Base-by-base conservation (phyloP, 2,329 filamentous ascomycete genomes). In the Botrytis pseudocinerea region DNA sequence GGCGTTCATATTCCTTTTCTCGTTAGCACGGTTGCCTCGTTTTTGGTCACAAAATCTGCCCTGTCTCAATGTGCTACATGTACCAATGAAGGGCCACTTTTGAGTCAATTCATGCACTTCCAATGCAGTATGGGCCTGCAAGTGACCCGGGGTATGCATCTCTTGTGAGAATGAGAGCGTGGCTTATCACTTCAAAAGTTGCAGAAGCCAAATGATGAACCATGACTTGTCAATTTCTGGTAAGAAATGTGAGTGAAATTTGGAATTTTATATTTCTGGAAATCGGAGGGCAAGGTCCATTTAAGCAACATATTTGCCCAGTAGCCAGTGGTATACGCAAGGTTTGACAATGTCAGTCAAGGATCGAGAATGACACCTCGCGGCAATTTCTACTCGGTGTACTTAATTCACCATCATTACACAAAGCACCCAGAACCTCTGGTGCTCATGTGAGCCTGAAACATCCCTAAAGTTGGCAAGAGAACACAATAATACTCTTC, bases 11-110 rank as follows among this genome's bases (percentile, higher is more conserved):
- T 60, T 71, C 61, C 35, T 48, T 64, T 64, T 71, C 68, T 73
- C 66, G 60, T 71, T 77, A 77, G 76, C 73, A 71, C 73, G 74
- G 74, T 78, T 76, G 76, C 77, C 77, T 78, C 74, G 75, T 78
- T 75, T 76, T 73, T 28, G 72, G 57, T 66, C 63, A 60, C 60
- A 38, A 60, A 72, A 63, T 74, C 76, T 73, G 71, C 72, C 72
- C 66, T 14, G 51, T 70, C 71, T 57, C 69, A 70, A 71, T 48
- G 72, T 76, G 73, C 48, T 51, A 72, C 12, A 20, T 60, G 51
- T 44, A 28, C 61, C 68, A 73, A 73, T 73, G 10, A 63, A 63
- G 35, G 68, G 20, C 48, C 35, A 42, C 20, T 28, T 42, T 71
- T 35, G 28, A 46, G 25, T 44, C 59, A 20, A 28, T 32, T 38